These are phyloP conservation scores for Aspergillus pseudoterreus DNA, from an alignment of 2,329 filamentous ascomycete genomes.

Conservation along the genomic window DNA sequence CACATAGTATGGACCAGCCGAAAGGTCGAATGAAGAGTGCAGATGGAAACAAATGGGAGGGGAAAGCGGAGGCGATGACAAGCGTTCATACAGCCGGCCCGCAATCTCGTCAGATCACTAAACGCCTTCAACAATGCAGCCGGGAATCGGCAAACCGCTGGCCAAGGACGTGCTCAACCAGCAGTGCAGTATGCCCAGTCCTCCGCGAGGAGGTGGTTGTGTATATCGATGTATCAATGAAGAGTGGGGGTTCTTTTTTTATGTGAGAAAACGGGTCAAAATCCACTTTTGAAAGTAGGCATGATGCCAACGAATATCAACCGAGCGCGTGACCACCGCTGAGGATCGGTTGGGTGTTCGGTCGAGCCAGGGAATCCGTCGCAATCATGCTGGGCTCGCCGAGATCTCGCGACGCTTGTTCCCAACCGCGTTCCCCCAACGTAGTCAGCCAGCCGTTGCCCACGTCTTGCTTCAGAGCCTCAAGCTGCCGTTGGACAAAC, in stretches of 20 bases:
- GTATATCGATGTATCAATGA: neutral
- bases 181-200: neutral
- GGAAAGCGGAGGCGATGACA: constrained; percentile 9
- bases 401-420: constrained; percentile 33
- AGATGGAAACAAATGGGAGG: constrained; percentile 6
- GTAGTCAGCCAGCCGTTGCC: constrained; percentile 85
- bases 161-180: no score
- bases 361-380: constrained; percentile 30
- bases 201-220: neutral
- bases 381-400: constrained; percentile 29
- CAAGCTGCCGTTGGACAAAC: constrained; percentile 82
- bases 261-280: neutral
- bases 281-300: neutral
- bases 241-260: neutral
- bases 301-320: constrained; percentile 1
- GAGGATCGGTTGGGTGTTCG: constrained; percentile 38
- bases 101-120: constrained; percentile 26
- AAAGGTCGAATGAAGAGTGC: constrained; percentile 11
- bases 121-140: constrained; percentile 26
- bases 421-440: constrained; percentile 70
- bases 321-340: constrained; percentile 36
- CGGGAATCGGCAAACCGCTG: neutral
- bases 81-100: constrained; percentile 31
- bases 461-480: constrained; percentile 78
- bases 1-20: constrained; percentile 11